These are phyloP conservation scores for Termitomyces sp. DNA, from an alignment of 768 basidiomycete genomes.

Conservation along the genomic window DNA sequence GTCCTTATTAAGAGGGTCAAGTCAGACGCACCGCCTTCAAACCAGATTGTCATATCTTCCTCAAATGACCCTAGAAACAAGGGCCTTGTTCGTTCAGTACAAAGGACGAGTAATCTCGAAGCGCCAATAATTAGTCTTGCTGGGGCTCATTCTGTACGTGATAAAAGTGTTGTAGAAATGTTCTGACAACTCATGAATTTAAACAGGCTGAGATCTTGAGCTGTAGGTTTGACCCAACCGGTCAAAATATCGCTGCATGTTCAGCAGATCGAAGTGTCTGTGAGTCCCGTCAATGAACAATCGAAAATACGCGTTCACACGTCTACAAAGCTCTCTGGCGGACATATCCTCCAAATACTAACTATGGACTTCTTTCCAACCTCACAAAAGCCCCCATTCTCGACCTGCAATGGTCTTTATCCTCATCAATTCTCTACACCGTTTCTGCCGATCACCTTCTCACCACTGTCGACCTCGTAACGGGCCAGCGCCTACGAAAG, in stretches of 20 bases:
- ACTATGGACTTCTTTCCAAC: conserved; percentile 81
- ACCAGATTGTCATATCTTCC: conserved; percentile 75
- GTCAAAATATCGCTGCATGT: conserved; percentile 90
- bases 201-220: conserved; percentile 79
- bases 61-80: conserved; percentile 68
- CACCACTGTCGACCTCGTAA: conserved; percentile 68
- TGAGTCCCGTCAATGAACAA: conserved; percentile 32
- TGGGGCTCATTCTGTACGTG: conserved; percentile 78
- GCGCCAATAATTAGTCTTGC: conserved; percentile 91
- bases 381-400: conserved; percentile 89
- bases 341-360: conserved; percentile 87
- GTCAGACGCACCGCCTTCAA: conserved; percentile 42
- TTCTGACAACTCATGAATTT: background rate
- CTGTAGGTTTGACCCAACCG: conserved; percentile 91
- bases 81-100: conserved; percentile 77
- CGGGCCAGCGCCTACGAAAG: conserved; percentile 75
- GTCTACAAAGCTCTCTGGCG: conserved; percentile 68
- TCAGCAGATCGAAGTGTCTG: conserved; percentile 89
- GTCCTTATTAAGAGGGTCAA: conserved; percentile 61
- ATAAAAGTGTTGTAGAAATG: background rate
- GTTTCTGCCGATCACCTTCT: conserved; percentile 90
- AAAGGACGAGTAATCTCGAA: conserved; percentile 88
- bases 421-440: conserved; percentile 67
- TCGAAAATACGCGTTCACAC: conserved; percentile 2
- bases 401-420: conserved; percentile 88